Evolutionary conservation across 2,329 filamentous ascomycete genomes (phyloP), one percentile per base, ranked within the genome.

Genomic region (Lithohypha guttulata): DNA sequence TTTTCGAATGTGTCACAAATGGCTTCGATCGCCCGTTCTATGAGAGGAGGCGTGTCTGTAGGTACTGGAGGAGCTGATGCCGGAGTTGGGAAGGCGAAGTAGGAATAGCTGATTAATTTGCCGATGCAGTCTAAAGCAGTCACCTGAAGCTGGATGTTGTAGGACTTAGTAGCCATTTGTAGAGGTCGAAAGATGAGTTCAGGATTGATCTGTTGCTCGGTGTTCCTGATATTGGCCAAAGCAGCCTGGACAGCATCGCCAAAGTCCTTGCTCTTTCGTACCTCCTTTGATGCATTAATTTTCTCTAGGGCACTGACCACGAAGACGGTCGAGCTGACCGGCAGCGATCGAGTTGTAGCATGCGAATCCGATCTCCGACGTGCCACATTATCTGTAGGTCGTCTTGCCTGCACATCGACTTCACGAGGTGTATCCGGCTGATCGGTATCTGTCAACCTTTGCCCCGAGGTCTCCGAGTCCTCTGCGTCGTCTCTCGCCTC

Each of bases 1-100:
- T 91, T 89, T 58, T 96, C 87, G 58, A 98, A 98, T 60, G 91
- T 98, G 58, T 96, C 89, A 69, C 91, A 98, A 68, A 98, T 98
- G 23, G 91, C 94, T 63, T 98, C 93, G 55, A 98, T 98, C 43
- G 93, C 91, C 49, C 89, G 77, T 64, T 98, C 93, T 56, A 98
- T 98, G 50, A 98, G 70, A 11, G 89, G 87, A 3, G 81, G 69
- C 31, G 41, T 48, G 39, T 48, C 52, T 23, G 40, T 51, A 26
- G 47, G 50, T 30, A 57, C 53, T 48, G 56, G 51, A 17, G 56
- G 48, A 38, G 60, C 60, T 43, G 59, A 55, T 29, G 60, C 61
- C 49, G 69, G 63, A 36, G 67, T 68, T 23, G 79, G 74, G 34
- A 84, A 75, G 34, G 89, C 89, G 61, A 98, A 96, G 69, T 96